Evolutionary conservation across 2,329 filamentous ascomycete species (phyloP).

Genomic region (Apiospora arundinis): DNA sequence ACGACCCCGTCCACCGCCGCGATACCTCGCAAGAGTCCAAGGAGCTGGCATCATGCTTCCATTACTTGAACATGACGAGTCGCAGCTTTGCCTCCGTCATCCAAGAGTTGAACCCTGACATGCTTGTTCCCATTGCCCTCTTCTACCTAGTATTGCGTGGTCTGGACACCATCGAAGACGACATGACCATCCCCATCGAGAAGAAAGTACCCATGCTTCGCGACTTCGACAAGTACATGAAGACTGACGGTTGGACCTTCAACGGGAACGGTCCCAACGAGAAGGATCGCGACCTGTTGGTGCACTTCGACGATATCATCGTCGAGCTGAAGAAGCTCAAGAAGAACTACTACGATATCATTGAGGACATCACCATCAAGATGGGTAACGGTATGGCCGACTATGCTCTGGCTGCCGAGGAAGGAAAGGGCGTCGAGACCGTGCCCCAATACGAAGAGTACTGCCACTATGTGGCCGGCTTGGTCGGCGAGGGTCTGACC

Average conservation of each 20-base stretch:
- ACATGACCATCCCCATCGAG: slow-evolving; percentile 85
- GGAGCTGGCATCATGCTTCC: slow-evolving; percentile 82
- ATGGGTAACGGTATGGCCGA: slow-evolving; percentile 99
- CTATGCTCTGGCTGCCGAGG: slow-evolving; percentile 83
- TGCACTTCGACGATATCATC: slow-evolving; percentile 89
- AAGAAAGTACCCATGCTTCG: slow-evolving; percentile 88
- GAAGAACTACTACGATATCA: slow-evolving; percentile 81
- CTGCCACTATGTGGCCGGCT: slow-evolving; percentile 97
- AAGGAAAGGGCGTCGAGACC: slow-evolving; percentile 79
- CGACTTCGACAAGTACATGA: slow-evolving; percentile 79
- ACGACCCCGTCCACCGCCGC: slow-evolving; percentile 89
- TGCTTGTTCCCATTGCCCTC: slow-evolving; percentile 84
- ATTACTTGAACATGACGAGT: slow-evolving; percentile 85
- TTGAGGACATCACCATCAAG: slow-evolving; percentile 88
- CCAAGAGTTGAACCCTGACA: slow-evolving; percentile 91
- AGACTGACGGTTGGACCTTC: slow-evolving; percentile 90
- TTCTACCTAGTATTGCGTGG: slow-evolving; percentile 95
- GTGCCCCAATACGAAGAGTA: slow-evolving; percentile 93
- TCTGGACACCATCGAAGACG: slow-evolving; percentile 98
- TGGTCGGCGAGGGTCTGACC: slow-evolving; percentile 95
- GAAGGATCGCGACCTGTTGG: slow-evolving; percentile 90
- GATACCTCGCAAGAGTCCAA: slow-evolving; percentile 76
- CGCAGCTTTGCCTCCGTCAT: slow-evolving; percentile 94
- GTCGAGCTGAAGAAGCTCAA: slow-evolving; percentile 89
- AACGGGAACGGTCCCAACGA: slow-evolving; percentile 85